Base-by-base conservation (phyloP, 164 flowering plant genomes). In the Vitis rupestris region DNA sequence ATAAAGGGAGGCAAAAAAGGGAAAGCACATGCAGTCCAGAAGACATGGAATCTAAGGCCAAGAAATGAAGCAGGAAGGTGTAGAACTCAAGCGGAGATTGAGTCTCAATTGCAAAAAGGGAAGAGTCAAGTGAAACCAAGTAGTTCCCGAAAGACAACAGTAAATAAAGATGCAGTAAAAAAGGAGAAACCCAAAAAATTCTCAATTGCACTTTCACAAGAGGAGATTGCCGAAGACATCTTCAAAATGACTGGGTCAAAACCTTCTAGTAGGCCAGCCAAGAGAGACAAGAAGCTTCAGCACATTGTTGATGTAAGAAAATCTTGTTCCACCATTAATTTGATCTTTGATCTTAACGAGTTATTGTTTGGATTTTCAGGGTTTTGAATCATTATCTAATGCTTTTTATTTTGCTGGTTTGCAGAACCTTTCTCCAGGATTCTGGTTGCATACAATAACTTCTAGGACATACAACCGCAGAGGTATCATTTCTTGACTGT, bases 151-250 rank as follows among this genome's bases (percentile, higher is more conserved):
- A 37, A 37, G 44, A 37, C 44, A 37, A 37, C 44, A 37, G 44
- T 3, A 37, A 37, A 37, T 2, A 37, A 2, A 37, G 44, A 37
- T 37, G 44, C 44, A 37, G 72, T 52, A 23, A 66, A 63, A 72
- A 61, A 52, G 29, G 63, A 63, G 63, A 54, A 70, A 14, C 29
- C 44, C 6, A 37, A 11, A 66, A 68, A 58, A 47, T 72, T 76
- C 29, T 66, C 74, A 37, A 63, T 80, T 17, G 15, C 76, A 3
- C 76, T 80, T 10, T 5, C 75, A 0, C 72, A 58, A 9, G 66
- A 65, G 9, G 82, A 81, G 65, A 78, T 81, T 50, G 83, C 73
- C 27, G 77, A 75, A 52, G 83, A 81, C 59, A 15, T 81, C 15
- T 76, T 67, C 27, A 11, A 31, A 9, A 54, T 81, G 74, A 78